These are phyloP conservation scores for Lecanicillium sp. DNA, from an alignment of 2,329 filamentous ascomycete genomes.

Conservation along the genomic window DNA sequence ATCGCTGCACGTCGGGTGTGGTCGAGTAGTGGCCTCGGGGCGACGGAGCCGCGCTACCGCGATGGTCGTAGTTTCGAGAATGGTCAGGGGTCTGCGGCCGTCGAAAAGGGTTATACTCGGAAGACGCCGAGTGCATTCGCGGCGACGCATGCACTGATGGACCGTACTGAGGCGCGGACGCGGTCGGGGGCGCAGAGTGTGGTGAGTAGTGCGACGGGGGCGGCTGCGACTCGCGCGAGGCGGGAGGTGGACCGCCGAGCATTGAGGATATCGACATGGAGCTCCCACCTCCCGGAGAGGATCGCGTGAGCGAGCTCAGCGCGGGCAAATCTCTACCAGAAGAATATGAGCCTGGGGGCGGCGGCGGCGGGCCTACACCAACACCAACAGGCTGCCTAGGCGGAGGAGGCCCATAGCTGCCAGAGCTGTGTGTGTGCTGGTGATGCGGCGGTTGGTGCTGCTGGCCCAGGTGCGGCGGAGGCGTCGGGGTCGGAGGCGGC, in stretches of 20 bases:
- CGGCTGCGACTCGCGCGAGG: constrained; percentile 36
- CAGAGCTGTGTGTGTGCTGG: constrained; percentile 22
- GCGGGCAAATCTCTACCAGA: constrained; percentile 49
- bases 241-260: constrained; percentile 46
- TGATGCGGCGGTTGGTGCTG: constrained; percentile 25
- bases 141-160: constrained; percentile 49
- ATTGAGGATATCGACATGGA: constrained; percentile 59
- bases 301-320: constrained; percentile 42
- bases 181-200: constrained; percentile 33
- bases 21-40: constrained; percentile 46
- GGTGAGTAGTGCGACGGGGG: constrained; percentile 37
- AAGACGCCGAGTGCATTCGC: constrained; percentile 45
- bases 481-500: constrained; percentile 42
- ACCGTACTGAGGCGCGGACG: constrained; percentile 40
- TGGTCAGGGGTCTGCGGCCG: constrained; percentile 71
- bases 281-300: constrained; percentile 40
- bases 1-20: constrained; percentile 53
- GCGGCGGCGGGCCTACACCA: constrained; percentile 37
- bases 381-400: constrained; percentile 37
- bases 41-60: constrained; percentile 41
- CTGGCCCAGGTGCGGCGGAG: too few species aligned
- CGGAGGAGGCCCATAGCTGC: constrained; percentile 38
- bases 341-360: constrained; percentile 38
- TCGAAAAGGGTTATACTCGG: constrained; percentile 58
- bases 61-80: constrained; percentile 46